These are phyloP conservation scores for Quercus mongolica DNA, from an alignment of 306 rosid species.

Conservation along the genomic window DNA sequence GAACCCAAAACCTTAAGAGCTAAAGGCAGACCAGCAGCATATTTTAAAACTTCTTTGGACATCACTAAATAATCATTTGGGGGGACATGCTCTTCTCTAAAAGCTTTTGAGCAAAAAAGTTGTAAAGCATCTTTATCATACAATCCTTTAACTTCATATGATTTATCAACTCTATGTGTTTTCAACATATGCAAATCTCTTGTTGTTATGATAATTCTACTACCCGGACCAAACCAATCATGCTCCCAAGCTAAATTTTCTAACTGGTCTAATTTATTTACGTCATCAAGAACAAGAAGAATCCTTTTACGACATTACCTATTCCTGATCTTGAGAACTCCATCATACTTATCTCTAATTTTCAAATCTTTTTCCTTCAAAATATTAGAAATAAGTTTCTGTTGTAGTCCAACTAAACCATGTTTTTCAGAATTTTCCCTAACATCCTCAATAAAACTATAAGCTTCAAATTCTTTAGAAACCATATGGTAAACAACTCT, in stretches of 20 bases:
- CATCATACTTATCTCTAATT: accelerated
- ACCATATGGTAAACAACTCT: too few relatives aligned
- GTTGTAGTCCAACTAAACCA: too few relatives aligned
- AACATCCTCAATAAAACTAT: too few relatives aligned
- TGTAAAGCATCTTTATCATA: accelerated
- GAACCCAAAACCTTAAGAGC: background rate
- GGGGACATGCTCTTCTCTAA: accelerated
- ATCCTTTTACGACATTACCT: too few relatives aligned
- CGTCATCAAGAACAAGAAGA: too few relatives aligned
- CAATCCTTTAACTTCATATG: background rate
- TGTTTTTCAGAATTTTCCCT: accelerated
- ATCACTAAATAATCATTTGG: accelerated
- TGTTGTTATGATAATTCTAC: too few relatives aligned
- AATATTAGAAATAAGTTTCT: accelerated
- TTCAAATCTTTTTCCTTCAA: accelerated
- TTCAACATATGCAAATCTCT: accelerated
- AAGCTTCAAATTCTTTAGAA: too few relatives aligned
- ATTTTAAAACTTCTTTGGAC: accelerated
- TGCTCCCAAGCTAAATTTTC: accelerated
- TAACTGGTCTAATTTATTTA: accelerated
- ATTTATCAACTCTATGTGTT: accelerated
- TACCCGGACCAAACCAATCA: background rate
- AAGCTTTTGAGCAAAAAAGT: accelerated
- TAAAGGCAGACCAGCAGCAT: accelerated
- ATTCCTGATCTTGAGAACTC: accelerated